Base-by-base conservation (phyloP, 2,329 filamentous ascomycete genomes). In the Apiospora marii region DNA sequence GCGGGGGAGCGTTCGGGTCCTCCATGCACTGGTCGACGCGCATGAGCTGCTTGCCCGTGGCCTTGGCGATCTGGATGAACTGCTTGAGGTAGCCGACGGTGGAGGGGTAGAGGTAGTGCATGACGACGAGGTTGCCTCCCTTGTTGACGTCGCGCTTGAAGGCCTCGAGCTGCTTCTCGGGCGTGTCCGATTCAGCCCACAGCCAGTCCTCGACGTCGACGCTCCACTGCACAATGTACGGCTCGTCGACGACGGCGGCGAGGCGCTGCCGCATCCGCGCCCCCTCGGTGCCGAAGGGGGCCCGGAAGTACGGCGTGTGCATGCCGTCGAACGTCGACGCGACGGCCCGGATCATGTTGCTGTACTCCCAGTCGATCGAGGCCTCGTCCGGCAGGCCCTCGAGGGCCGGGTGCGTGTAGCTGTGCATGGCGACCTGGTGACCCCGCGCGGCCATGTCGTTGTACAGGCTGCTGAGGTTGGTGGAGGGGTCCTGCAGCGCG, bases 161-260 rank as follows among this genome's bases (percentile, higher is more conserved):
- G 19, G 90, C 89, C 4, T 89, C 88, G 19, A 92, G 82, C 81
- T 93, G 91, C 77, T 90, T 90, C 82, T 92, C 88, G 0, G 91
- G 91, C 3, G 90, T 92, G 64, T 82, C 77, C 0, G 85, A 87
- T 78, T 87, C 82, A 1, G 89, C 91, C 90, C 91, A 93, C 41
- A 91, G 77, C 90, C 91, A 93, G 79, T 93, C 91, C 83, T 93
- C 89, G 46, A 93, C 89, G 77, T 93, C 91, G 67, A 93, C 89
- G 77, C 87, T 90, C 91, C 91, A 93, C 80, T 90, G 90, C 70
- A 92, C 87, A 64, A 93, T 87, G 75, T 88, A 87, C 1, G 89
- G 86, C n/a, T 87, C 85, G 3, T 85, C 83, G 30, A 87, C 83
- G 0, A 87, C 85, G 1, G 84, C 83, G 0, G 90, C 87, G 44